Evolutionary conservation across 768 basidiomycete species (phyloP), one percentile per base, ranked within the genome.

Genomic region (Boletales sp.): DNA sequence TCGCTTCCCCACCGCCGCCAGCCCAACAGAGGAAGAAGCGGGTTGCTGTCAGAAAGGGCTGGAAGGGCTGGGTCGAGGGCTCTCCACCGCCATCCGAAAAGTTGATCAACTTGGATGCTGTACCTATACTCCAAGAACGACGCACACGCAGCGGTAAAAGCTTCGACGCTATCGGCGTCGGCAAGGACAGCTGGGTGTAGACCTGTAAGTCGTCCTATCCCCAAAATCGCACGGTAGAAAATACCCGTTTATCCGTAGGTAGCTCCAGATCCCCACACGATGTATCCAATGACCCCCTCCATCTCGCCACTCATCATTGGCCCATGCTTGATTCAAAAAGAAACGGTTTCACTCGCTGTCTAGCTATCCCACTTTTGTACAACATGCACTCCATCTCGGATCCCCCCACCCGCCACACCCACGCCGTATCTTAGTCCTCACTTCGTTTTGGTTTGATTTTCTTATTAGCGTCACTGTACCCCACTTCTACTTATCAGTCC

Each of bases 1-100:
- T 54, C 32, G 53, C 43, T 8, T 50, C 53, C 4, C 24, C 68
- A 1, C 53, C 59, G n/a, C 54, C 64, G 11, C 59, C 60, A 21
- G 38, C 31, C 9, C 63, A 58, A 24, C 76, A 77, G 40, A 78
- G 75, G 66, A 87, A 80, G 73, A 83, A 84, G 57, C 72, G 77
- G 39, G 76, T 83, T 18, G 72, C 79, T 0, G 83, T 78, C 32
- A 83, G 77, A 69, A 91, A 91, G 67, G 89, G 89, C 15, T 91
- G 89, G 89, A 91, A 91, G 73, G 89, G 89, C 35, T 91, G 89
- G 89, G 86, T 91, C 18, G 89, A 90, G 72, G 88, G 87, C 57
- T 89, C 87, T 18, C 86, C 86, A 21, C 81, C 82, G 45, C 86
- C 89, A 18, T 87, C 86, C 14, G 79, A 83, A 59, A 90, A 89